Conservation (phyloP, 1,284 basidiomycete genomes). For the Cerrena zonata region DNA sequence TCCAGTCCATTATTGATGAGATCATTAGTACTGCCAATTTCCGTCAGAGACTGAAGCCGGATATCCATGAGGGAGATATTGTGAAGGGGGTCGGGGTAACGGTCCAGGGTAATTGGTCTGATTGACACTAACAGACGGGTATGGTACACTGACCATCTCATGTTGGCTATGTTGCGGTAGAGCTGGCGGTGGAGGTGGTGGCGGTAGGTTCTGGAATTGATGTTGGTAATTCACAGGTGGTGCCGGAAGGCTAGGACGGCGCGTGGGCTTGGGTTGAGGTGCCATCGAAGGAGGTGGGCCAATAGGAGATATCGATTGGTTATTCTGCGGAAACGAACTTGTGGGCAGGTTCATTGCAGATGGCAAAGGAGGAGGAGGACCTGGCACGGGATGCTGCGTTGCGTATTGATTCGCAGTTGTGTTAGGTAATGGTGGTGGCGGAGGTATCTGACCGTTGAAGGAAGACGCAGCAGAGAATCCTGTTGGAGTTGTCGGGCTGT, state of each 20-base stretch:
- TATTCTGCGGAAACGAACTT: conserved; percentile 4
- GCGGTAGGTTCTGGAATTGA: conserved; percentile 34
- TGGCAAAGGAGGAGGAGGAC: conserved; percentile 17
- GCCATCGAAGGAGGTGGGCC: conserved; percentile 37
- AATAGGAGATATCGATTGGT: background rate
- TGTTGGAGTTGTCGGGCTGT: conserved; percentile 17
- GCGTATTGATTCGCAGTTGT: background rate
- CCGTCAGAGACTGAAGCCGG: conserved; percentile 13
- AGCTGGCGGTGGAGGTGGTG: conserved; percentile 27
- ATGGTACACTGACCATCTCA: conserved; percentile 13
- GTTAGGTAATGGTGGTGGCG: conserved; percentile 12
- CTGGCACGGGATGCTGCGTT: conserved; percentile 4
- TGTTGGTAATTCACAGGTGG: conserved; percentile 30
- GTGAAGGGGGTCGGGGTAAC: conserved; percentile 32
- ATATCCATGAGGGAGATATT: conserved; percentile 20
- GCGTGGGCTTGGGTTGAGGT: conserved; percentile 4
- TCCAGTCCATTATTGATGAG: no score
- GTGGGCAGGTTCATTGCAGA: conserved; percentile 17
- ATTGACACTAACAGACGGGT: conserved; percentile 15
- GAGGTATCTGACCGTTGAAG: conserved; percentile 7
- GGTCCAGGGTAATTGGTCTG: conserved; percentile 33
- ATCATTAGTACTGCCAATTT: conserved; percentile 12
- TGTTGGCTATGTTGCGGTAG: conserved; percentile 22
- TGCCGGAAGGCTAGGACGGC: conserved; percentile 35
- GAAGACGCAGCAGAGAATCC: conserved; percentile 11